Conservation (phyloP, 257 asterid species). For the Lithospermum erythrorhizon region DNA sequence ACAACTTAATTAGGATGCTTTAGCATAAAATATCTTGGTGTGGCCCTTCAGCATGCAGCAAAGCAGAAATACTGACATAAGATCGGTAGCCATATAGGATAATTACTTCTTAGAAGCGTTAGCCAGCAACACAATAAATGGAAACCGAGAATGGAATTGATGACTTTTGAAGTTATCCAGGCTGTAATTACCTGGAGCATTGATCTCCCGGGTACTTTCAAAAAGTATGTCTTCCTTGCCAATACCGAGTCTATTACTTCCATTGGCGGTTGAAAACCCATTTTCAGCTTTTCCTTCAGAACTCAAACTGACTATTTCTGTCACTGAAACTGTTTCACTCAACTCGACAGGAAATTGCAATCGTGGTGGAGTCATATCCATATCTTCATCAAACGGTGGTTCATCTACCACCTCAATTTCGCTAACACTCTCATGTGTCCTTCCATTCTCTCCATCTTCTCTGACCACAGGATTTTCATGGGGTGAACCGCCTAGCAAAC, state of each 20-base stretch:
- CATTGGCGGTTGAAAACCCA: slow-evolving; percentile 31
- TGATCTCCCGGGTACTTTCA: slow-evolving; percentile 26
- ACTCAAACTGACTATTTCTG: slow-evolving; percentile 16
- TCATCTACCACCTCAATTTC: background rate
- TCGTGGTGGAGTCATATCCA: slow-evolving; percentile 16
- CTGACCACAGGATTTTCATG: slow-evolving; percentile 19
- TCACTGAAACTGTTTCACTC: slow-evolving; percentile 31
- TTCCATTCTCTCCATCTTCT: slow-evolving; percentile 27
- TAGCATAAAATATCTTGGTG: too few relatives aligned
- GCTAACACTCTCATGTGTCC: slow-evolving; percentile 18
- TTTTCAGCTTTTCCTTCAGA: slow-evolving; percentile 22
- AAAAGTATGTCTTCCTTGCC: slow-evolving; percentile 23
- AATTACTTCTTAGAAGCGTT: too few relatives aligned
- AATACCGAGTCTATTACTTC: slow-evolving; percentile 25
- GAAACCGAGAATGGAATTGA: too few relatives aligned
- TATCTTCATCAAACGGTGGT: slow-evolving; percentile 16
- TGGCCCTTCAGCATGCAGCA: too few relatives aligned
- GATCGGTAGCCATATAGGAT: too few relatives aligned
- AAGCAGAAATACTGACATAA: too few relatives aligned
- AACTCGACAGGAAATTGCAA: slow-evolving; percentile 19
- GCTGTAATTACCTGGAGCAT: slow-evolving; percentile 13
- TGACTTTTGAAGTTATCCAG: too few relatives aligned
- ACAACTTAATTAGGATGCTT: too few relatives aligned
- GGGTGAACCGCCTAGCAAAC: slow-evolving; percentile 17
- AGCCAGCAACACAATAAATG: too few relatives aligned